Percentiles rank a stretch among this genome's conserved stretches.
Conservation (phyloP, 2,329 filamentous ascomycete species). For the Hirsutella thompsonii region DNA sequence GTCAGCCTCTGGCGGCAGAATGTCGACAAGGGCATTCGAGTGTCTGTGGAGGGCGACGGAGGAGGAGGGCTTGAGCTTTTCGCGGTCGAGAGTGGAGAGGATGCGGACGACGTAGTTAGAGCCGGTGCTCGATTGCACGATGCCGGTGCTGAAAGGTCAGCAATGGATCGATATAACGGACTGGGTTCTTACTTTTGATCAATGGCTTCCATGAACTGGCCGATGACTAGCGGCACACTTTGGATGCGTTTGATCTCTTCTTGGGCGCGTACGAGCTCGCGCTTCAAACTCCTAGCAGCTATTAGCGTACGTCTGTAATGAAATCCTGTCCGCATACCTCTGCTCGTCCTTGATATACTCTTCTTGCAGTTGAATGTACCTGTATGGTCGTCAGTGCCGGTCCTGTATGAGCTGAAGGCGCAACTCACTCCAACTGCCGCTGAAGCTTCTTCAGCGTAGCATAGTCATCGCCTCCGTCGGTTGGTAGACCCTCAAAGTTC, state of each 20-base stretch:
- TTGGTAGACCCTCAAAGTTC: slow-evolving; percentile 69
- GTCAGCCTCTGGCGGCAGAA: slow-evolving; percentile 95
- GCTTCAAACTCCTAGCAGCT: slow-evolving; percentile 67
- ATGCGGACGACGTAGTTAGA: slow-evolving; percentile 99
- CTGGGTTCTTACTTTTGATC: slow-evolving; percentile 72
- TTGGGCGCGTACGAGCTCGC: slow-evolving; percentile 91
- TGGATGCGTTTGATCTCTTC: slow-evolving; percentile 99
- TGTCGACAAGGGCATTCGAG: slow-evolving; percentile 96
- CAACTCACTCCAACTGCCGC: slow-evolving; percentile 71
- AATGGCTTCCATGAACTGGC: slow-evolving; percentile 99
- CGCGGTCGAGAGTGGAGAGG: slow-evolving; percentile 93
- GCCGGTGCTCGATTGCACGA: slow-evolving; percentile 94
- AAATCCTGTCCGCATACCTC: slow-evolving; percentile 39
- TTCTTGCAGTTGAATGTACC: slow-evolving; percentile 93
- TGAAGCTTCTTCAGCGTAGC: slow-evolving; percentile 93
- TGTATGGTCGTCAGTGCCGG: slow-evolving; percentile 21
- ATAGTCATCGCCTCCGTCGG: slow-evolving; percentile 84
- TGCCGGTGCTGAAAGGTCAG: slow-evolving; percentile 61
- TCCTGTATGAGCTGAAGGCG: not conserved
- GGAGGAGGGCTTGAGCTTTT: slow-evolving; percentile 94
- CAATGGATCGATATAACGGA: not conserved
- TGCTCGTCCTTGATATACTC: slow-evolving; percentile 99
- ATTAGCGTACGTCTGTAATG: slow-evolving; percentile 3
- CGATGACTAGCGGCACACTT: slow-evolving; percentile 93
- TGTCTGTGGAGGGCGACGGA: slow-evolving; percentile 96